These are phyloP conservation scores for Trypanosoma scelopori DNA, from an alignment of 208 protist genomes.

Conservation along the genomic window DNA sequence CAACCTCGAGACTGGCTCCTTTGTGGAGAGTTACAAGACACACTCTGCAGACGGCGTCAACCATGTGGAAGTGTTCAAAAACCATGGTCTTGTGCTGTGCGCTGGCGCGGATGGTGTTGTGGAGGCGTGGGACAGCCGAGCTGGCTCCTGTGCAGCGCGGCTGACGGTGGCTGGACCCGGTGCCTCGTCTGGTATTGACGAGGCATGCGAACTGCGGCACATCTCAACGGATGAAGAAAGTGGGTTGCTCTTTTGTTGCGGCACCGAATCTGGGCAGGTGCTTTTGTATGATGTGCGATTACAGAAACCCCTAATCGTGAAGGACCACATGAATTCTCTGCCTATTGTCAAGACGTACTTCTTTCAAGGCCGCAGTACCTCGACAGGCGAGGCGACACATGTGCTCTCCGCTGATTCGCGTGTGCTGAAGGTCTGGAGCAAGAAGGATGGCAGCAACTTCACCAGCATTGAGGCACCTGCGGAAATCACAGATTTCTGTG, in stretches of 20 bases:
- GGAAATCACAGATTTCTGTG: constrained; percentile 83
- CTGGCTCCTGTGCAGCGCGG: constrained; percentile 41
- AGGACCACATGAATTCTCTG: constrained; percentile 96
- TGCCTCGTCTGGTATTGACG: constrained; percentile 35
- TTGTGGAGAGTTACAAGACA: constrained; percentile 83
- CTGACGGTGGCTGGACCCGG: constrained; percentile 44
- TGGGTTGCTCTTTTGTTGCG: constrained; percentile 83
- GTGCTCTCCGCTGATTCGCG: constrained; percentile 89
- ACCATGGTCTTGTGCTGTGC: constrained; percentile 62
- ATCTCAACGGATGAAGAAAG: constrained; percentile 60
- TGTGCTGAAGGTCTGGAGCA: constrained; percentile 94
- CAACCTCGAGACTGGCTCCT: constrained; percentile 80
- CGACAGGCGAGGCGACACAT: constrained; percentile 66
- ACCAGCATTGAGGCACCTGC: constrained; percentile 86
- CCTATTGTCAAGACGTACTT: constrained; percentile 94
- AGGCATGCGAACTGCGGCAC: constrained; percentile 57
- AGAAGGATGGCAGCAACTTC: constrained; percentile 80
- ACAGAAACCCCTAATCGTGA: constrained; percentile 85
- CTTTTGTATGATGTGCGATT: constrained; percentile 88
- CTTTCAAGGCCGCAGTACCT: constrained; percentile 82
- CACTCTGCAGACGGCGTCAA: constrained; percentile 54
- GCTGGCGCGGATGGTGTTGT: constrained; percentile 76
- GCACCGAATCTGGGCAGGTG: constrained; percentile 77
- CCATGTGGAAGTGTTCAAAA: constrained; percentile 64
- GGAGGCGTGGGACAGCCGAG: constrained; percentile 82